phyloP scores from a whole-genome alignment of 2,329 filamentous ascomycete species.

The Nannizzia gypsea region DNA sequence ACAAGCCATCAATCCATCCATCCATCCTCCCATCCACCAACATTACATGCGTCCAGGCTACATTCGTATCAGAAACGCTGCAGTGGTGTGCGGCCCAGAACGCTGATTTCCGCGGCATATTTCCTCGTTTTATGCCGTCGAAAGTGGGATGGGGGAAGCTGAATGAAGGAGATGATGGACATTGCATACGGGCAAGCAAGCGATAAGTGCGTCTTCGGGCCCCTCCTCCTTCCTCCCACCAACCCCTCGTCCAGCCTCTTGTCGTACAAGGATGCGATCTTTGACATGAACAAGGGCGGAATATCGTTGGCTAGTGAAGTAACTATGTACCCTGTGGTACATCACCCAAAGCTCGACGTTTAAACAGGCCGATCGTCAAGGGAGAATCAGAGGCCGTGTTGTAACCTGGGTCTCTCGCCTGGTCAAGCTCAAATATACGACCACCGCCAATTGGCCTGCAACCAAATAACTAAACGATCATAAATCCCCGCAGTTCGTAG shows the following conservation, averaged over 20 bases:
- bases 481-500: background rate
- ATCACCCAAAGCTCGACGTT: background rate
- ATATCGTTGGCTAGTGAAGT: background rate
- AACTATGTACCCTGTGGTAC: too few relatives aligned
- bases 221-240: background rate
- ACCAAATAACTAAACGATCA: too few relatives aligned
- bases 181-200: background rate
- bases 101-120: background rate
- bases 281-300: background rate
- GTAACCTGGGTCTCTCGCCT: background rate
- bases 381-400: background rate
- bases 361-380: background rate
- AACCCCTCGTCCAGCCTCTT: background rate
- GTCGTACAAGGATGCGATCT: background rate
- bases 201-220: background rate
- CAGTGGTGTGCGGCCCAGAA: background rate
- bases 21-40: too few relatives aligned
- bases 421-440: background rate
- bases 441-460: background rate
- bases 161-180: background rate
- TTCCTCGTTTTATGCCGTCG: background rate
- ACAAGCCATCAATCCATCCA: background rate
- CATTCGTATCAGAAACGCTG: background rate
- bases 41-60: background rate
- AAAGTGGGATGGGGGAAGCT: background rate